Base-by-base conservation (phyloP, 352 stramenopile genomes). In the Halophytophthora polymorphica region DNA sequence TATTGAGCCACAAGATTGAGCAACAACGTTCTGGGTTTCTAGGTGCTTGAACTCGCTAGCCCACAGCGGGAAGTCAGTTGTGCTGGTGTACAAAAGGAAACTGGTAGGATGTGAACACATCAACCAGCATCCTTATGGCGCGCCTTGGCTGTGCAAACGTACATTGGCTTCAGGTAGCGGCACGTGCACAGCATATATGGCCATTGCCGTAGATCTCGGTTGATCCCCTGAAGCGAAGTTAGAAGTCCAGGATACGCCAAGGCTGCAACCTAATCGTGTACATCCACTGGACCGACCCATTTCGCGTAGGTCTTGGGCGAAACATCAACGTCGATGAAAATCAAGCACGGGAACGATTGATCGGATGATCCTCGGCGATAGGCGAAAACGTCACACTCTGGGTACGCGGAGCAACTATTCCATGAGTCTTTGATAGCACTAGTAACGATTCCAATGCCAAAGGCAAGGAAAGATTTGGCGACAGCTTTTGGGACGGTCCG, bases 191-290 rank as follows among this genome's bases (percentile, higher is more conserved):
- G 43, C 10, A 56, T 37, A 12, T 63, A 42, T 6, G 59, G 59
- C 33, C 50, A 51, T 10, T 51, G 28, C 1, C 33, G 14, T 3
- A 65, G 34, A 5, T 52, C 41, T 1, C 47, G 59, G 55, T 65
- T 72, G 13, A 66, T 66, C 28, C 69, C 36, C 14, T 72, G 50
- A 6, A 72, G 37, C 4, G 47, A 56, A 14, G 52, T 23, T 21
- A 71, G 13, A 3, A 15, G 13, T 6, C 70, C 66, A 1, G 56
- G 38, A 10, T 48, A 35, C 12, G 63, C 60, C 0, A 72, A 35
- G 1, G 40, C 29, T 7, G 22, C 17, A 2, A 71, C 31, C 11
- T 58, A 28, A 0, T 22, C 13, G 3, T 53, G 51, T 8, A 56
- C 49, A 8, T 68, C 45, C 0, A 50, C 18, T 7, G 49, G 45